Conservation (phyloP, 208 protist species). For the Leishmania major region DNA sequence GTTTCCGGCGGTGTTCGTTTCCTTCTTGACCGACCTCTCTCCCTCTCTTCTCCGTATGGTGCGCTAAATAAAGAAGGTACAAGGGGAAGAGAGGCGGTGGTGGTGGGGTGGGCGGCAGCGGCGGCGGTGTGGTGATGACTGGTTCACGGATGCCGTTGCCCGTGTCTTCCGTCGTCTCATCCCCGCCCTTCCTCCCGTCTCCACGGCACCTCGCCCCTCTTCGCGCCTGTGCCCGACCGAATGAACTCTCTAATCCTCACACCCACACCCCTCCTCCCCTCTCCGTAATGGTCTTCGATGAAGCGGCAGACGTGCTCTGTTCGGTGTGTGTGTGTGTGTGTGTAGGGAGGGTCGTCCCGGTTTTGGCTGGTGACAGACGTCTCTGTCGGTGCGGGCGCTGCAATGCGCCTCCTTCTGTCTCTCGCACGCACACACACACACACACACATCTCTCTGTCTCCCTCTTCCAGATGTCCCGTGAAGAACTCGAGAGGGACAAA, state of each 20-base stretch:
- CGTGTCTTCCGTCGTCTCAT: conserved; percentile 1
- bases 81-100: neutral
- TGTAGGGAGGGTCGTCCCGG: too few relatives aligned
- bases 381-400: neutral
- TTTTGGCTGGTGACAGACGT: neutral
- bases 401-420: neutral
- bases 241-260: too few relatives aligned
- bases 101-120: too few relatives aligned
- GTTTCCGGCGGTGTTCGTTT: neutral
- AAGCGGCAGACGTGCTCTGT: neutral
- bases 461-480: neutral
- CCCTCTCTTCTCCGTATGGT: neutral
- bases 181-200: neutral
- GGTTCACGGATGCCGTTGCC: neutral
- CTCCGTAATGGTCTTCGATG: neutral
- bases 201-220: neutral
- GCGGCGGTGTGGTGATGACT: neutral
- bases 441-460: neutral
- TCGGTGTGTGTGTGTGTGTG: neutral
- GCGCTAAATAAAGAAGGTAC: neutral
- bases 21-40: neutral
- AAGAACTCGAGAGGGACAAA: neutral
- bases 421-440: neutral
- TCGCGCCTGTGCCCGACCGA: too few relatives aligned
- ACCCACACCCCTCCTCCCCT: too few relatives aligned